Evolutionary conservation across 805 yeast genomes (phyloP), one percentile per base, ranked within the genome.

Genomic region (Candida berthetii): DNA sequence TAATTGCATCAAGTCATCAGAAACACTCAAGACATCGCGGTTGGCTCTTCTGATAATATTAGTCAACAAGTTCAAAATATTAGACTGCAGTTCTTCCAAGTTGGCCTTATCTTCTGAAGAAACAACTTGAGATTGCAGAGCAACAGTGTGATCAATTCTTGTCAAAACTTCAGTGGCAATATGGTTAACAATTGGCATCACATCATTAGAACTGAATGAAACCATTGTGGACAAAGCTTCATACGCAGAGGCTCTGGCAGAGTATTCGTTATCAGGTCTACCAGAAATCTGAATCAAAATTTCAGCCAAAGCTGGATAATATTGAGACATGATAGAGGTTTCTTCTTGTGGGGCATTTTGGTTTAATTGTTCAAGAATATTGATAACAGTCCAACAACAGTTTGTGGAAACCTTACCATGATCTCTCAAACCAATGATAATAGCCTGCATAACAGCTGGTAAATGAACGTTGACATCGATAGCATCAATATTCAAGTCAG

Each of bases 341-440:
- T 55, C 66, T 35, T 61, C 61, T 29, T 62, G 60, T 2, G 74
- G 67, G 10, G 78, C 78, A 41, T 75, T 76, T 15, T 66, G 60
- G 28, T 73, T 68, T 44, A 90, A 66, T 64, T 89, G 96, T 63
- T 91, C 98, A 22, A 86, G 75, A 49, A 93, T 71, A 62, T 93
- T 93, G 65, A 93, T 93, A 47, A 93, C 71, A 6, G 97, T 82
- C 99, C 99, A 93, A 64, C 98, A 88, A 65, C 96, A 88, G 69
- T 93, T 93, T n/a, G 96, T 88, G 3, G 90, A 77, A 28, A 93
- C 96, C 64, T 85, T 87, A 29, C 97, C 88, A 60, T 88, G 95
- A 61, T 90, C 98, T 50, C 75, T 77, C 49, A 93, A 71, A n/a
- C 99, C 99, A 31, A 69, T 59, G 37, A 82, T 62, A 48, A 93